Evolutionary conservation across 2,329 filamentous ascomycete genomes (phyloP).

Genomic region (Colletotrichum liriopes): DNA sequence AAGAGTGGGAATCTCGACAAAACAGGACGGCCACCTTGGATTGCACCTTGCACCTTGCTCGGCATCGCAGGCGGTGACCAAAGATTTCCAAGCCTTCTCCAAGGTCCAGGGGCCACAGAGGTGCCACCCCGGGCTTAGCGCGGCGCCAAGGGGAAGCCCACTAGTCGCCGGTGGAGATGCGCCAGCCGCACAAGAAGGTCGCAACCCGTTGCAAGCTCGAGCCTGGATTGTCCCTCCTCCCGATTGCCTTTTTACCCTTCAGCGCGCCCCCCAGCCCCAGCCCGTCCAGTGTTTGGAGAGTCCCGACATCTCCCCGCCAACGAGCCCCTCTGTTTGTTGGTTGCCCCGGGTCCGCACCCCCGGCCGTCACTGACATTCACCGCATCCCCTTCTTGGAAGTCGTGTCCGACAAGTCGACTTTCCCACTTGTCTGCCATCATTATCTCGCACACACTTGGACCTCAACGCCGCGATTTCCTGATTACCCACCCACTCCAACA

Average conservation of each 20-base stretch:
- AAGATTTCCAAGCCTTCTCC: conserved; percentile 26
- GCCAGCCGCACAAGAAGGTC: conserved; percentile 41
- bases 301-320: conserved; percentile 43
- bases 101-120: conserved; percentile 36
- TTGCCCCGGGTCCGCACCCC: conserved; percentile 41
- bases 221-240: conserved; percentile 18
- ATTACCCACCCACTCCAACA: conserved; percentile 41
- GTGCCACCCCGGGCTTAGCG: conserved; percentile 38
- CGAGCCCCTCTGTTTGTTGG: conserved; percentile 46
- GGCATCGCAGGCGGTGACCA: conserved; percentile 43
- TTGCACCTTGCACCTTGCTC: conserved; percentile 19
- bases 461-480: conserved; percentile 15
- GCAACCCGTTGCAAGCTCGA: conserved; percentile 40
- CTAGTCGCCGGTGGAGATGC: conserved; percentile 40
- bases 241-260: conserved; percentile 6
- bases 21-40: not conserved
- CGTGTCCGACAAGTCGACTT: conserved; percentile 30
- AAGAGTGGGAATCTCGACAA: conserved; percentile 17
- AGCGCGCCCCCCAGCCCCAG: not conserved
- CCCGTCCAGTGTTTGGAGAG: conserved; percentile 33
- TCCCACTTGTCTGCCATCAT: conserved; percentile 37
- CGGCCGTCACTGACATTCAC: conserved; percentile 42
- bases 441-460: conserved; percentile 33
- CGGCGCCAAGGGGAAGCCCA: conserved; percentile 28
- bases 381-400: conserved; percentile 43